Percentiles rank a stretch among this genome's conserved stretches.
These are phyloP conservation scores for Cytospora schulzeri DNA, from an alignment of 2,329 filamentous ascomycete species.

Conservation along the genomic window DNA sequence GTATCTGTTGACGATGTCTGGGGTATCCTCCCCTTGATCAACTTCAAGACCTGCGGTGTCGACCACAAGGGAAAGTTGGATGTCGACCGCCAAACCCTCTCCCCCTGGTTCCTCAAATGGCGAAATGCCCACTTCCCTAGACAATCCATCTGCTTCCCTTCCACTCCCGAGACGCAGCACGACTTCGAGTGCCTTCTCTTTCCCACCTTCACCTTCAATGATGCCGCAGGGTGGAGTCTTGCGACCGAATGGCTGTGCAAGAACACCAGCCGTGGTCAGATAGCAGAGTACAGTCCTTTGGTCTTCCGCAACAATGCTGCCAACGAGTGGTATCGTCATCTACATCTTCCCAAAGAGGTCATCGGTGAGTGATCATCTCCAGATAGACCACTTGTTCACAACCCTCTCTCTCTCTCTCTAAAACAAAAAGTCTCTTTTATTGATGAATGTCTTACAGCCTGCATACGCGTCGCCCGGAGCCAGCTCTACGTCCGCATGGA, in stretches of 20 bases:
- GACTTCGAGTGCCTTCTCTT: neutral
- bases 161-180: neutral
- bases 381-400: no score
- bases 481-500: neutral
- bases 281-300: neutral
- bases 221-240: neutral
- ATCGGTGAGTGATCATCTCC: neutral
- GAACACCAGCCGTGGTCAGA: neutral
- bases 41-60: neutral
- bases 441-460: neutral
- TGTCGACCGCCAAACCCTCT: neutral
- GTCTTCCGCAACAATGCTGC: neutral
- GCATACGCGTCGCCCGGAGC: neutral
- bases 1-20: slow-evolving; percentile 1
- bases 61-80: neutral
- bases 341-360: neutral
- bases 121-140: neutral
- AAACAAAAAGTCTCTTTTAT: neutral
- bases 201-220: neutral
- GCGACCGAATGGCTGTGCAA: slow-evolving; percentile 4
- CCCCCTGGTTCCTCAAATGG: neutral
- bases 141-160: no score
- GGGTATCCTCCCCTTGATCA: neutral
- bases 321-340: slow-evolving; percentile 1
- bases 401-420: no score